Percentiles rank a stretch among this genome's conserved stretches.
Conservation (phyloP, 2,329 filamentous ascomycete species). For the Aspergillus novofumigatus region DNA sequence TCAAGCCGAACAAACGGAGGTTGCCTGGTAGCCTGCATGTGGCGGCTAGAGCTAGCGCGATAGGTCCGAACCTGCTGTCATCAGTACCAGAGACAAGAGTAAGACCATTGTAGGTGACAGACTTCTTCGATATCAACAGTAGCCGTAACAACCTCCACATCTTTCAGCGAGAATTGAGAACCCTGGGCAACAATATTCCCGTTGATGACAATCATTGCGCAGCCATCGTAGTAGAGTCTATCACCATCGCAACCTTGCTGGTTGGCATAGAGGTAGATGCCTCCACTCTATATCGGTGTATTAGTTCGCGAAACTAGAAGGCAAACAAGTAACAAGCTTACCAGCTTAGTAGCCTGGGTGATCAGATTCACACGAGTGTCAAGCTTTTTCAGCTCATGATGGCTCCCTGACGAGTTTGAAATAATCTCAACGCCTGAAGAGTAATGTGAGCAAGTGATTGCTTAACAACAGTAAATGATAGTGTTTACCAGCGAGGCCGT, state of each 20-base stretch:
- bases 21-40: conserved; percentile 32
- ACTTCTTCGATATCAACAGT: conserved; percentile 71
- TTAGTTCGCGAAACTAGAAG: conserved; percentile 2
- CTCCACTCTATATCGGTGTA: conserved; percentile 33
- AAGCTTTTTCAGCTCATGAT: conserved; percentile 66
- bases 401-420: conserved; percentile 65
- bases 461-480: conserved; percentile 47
- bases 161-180: conserved; percentile 61
- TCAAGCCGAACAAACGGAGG: conserved; percentile 35
- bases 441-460: conserved; percentile 26
- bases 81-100: background rate
- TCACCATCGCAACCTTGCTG: conserved; percentile 59
- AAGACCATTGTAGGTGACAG: conserved; percentile 41
- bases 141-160: conserved; percentile 63
- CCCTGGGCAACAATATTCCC: conserved; percentile 63
- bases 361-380: conserved; percentile 62
- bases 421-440: conserved; percentile 65
- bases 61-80: conserved; percentile 32
- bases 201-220: conserved; percentile 59
- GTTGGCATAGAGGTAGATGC: conserved; percentile 58
- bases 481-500: conserved; percentile 48
- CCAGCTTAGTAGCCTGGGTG: conserved; percentile 54
- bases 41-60: conserved; percentile 25
- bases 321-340: conserved; percentile 1
- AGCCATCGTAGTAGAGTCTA: conserved; percentile 60